Evolutionary conservation across 441 rosid species (phyloP).

Genomic region (Euphorbia schlechtendalii): DNA sequence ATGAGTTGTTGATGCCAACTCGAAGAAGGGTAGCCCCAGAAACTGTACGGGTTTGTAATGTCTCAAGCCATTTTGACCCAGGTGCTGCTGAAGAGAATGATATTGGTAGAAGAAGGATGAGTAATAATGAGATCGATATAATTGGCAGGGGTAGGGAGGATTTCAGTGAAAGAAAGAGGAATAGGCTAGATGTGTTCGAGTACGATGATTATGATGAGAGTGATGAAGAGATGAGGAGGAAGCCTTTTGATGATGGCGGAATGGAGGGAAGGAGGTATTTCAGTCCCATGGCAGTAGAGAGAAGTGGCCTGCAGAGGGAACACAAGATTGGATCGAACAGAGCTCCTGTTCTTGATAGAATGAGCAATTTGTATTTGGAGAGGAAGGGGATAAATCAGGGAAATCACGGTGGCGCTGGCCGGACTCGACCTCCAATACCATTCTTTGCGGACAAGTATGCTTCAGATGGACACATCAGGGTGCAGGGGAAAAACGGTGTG

Average conservation of each 20-base stretch:
- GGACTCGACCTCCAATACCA: slow-evolving; percentile 24
- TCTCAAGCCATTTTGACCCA: slow-evolving; percentile 29
- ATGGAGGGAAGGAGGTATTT: slow-evolving; percentile 41
- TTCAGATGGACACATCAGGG: slow-evolving; percentile 65
- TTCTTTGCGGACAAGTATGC: slow-evolving; percentile 43
- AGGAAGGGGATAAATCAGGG: slow-evolving; percentile 35
- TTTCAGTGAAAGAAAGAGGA: slow-evolving; percentile 43
- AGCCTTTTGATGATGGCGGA: slow-evolving; percentile 36
- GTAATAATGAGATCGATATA: slow-evolving; percentile 31
- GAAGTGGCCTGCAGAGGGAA: slow-evolving; percentile 39
- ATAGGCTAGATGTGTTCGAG: slow-evolving; percentile 67
- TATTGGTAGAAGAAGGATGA: slow-evolving; percentile 40
- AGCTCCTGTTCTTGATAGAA: slow-evolving; percentile 41
- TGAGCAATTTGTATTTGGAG: slow-evolving; percentile 35
- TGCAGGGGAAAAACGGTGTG: slow-evolving; percentile 96
- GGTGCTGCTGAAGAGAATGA: slow-evolving; percentile 32
- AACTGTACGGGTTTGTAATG: slow-evolving; percentile 37
- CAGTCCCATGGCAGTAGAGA: slow-evolving; percentile 35
- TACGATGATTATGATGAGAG: slow-evolving; percentile 75
- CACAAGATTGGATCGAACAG: slow-evolving; percentile 50
- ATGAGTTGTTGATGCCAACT: slow-evolving; percentile 49
- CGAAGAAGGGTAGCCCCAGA: slow-evolving; percentile 37
- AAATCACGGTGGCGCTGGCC: slow-evolving; percentile 32
- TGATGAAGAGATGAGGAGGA: slow-evolving; percentile 43
- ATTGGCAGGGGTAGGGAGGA: slow-evolving; percentile 32